Conservation (phyloP, 495 filamentous ascomycete species). For the Penicillium cinerascens region DNA sequence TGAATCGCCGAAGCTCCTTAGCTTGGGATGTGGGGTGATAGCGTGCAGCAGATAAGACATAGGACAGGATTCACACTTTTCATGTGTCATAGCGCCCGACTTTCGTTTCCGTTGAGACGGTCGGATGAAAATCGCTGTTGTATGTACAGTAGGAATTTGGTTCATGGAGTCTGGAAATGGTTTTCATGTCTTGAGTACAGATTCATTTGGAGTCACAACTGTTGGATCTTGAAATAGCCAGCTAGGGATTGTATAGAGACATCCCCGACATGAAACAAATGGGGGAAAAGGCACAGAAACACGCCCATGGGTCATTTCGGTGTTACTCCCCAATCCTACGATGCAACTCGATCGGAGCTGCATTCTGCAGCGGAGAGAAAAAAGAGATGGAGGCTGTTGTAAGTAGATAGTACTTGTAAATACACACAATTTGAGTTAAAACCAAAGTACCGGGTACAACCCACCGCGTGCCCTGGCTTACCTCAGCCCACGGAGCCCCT, state of each 20-base stretch:
- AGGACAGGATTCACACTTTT: not conserved
- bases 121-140: not conserved
- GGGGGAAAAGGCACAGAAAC: not conserved
- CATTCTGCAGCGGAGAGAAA: not conserved
- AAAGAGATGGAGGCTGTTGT: not conserved
- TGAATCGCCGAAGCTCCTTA: not conserved
- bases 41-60: not conserved
- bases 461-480: conserved; percentile 19
- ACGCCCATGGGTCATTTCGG: not conserved
- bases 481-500: conserved; percentile 28
- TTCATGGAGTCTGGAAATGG: not conserved
- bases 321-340: not conserved
- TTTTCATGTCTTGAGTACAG: too few relatives aligned
- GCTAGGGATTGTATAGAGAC: not conserved
- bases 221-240: too few relatives aligned
- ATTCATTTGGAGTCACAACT: too few relatives aligned
- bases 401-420: not conserved
- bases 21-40: not conserved
- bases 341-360: not conserved
- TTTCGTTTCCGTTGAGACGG: not conserved
- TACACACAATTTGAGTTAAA: not conserved
- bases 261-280: not conserved
- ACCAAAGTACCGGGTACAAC: conserved; percentile 5
- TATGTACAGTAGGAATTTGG: not conserved
- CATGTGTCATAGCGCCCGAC: not conserved